phyloP scores from a whole-genome alignment of 495 filamentous ascomycete genomes.

The Melanomma pulvis-pyrius region DNA sequence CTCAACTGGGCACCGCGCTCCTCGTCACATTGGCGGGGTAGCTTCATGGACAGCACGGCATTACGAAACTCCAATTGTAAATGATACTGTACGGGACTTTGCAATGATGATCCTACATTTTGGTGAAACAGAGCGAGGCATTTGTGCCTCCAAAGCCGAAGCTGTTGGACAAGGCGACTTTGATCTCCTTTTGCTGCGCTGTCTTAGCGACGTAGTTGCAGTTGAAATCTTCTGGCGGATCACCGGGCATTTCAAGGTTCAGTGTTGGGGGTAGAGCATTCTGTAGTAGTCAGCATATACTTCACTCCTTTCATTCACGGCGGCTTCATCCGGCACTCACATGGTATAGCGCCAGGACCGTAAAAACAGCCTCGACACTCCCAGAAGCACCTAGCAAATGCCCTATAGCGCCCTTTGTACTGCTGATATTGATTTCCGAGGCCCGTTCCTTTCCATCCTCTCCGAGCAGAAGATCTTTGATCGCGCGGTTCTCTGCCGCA shows the following conservation, averaged over 20 bases:
- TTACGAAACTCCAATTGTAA: slow-evolving; percentile 23
- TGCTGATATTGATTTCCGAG: slow-evolving; percentile 76
- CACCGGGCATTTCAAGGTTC: slow-evolving; percentile 70
- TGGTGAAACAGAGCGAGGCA: slow-evolving; percentile 81
- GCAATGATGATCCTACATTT: slow-evolving; percentile 29
- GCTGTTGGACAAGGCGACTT: slow-evolving; percentile 86
- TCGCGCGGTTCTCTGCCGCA: slow-evolving; percentile 82
- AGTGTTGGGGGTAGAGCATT: slow-evolving; percentile 83
- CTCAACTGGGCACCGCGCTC: too few species aligned
- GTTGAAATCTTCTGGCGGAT: slow-evolving; percentile 60
- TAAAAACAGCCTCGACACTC: slow-evolving; percentile 84
- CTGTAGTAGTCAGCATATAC: slow-evolving; percentile 54
- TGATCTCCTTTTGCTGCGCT: slow-evolving; percentile 69
- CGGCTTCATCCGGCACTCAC: slow-evolving; percentile 51
- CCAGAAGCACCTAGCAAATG: slow-evolving; percentile 92
- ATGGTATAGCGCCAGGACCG: slow-evolving; percentile 73
- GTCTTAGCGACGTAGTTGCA: slow-evolving; percentile 84
- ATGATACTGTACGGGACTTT: neutral
- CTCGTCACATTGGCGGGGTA: slow-evolving; percentile 36
- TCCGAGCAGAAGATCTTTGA: slow-evolving; percentile 75
- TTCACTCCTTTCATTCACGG: slow-evolving; percentile 21
- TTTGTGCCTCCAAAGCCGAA: slow-evolving; percentile 99
- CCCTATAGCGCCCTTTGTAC: slow-evolving; percentile 90
- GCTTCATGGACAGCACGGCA: slow-evolving; percentile 17
- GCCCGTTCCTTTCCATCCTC: slow-evolving; percentile 65